A percentile compares a stretch with the other conserved stretches of the same genome.
These are phyloP conservation scores for Plantago major DNA, from an alignment of 257 asterid genomes.

Conservation along the genomic window DNA sequence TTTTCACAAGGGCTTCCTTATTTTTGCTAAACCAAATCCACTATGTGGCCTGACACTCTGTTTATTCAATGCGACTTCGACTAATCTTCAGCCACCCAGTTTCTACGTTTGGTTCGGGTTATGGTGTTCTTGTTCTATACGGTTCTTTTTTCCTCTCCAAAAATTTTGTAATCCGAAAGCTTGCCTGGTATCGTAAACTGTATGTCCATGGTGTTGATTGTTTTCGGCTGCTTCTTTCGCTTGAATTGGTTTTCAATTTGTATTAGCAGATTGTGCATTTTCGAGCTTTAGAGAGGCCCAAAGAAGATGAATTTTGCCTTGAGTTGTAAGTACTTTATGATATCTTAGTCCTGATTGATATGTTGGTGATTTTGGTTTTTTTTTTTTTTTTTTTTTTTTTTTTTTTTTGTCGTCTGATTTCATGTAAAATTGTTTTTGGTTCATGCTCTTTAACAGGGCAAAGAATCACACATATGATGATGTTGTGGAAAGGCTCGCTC, in stretches of 20 bases:
- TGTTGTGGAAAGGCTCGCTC: slow-evolving; percentile 92
- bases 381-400: too few species aligned
- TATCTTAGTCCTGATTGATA: slow-evolving; percentile 14
- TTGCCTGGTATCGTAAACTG: too few species aligned
- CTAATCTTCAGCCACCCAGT: too few species aligned
- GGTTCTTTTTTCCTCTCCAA: too few species aligned
- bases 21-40: slow-evolving; percentile 2
- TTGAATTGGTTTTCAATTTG: slow-evolving; percentile 7
- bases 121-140: too few species aligned
- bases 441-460: slow-evolving; percentile 47
- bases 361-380: slow-evolving; percentile 19
- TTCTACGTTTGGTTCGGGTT: too few species aligned
- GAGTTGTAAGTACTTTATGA: slow-evolving; percentile 71
- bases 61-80: too few species aligned
- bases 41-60: too few species aligned
- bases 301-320: slow-evolving; percentile 84
- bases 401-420: slow-evolving; percentile 1
- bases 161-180: too few species aligned
- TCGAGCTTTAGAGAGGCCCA: slow-evolving; percentile 84
- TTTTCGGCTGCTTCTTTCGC: background rate
- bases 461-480: slow-evolving; percentile 91
- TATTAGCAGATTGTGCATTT: slow-evolving; percentile 76
- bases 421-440: slow-evolving; percentile 7
- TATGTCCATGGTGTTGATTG: background rate
- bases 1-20: slow-evolving; percentile 5